A percentile compares a stretch with the other conserved stretches of the same genome.
These are phyloP conservation scores for Pistacia vera DNA, from an alignment of 345 rosid species.

Conservation along the genomic window DNA sequence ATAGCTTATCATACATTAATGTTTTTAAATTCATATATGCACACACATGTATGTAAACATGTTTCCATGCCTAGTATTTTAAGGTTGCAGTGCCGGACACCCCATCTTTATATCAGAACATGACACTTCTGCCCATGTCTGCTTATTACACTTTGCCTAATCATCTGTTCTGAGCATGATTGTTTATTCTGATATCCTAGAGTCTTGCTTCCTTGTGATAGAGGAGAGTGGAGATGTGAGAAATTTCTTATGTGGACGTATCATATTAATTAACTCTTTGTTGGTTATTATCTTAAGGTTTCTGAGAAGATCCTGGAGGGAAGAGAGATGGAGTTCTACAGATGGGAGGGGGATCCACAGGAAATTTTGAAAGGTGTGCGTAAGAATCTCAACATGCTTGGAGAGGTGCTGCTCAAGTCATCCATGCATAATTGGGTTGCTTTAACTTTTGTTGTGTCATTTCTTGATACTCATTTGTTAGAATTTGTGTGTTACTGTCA, in stretches of 20 bases:
- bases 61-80: neutral
- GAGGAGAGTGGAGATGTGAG: neutral
- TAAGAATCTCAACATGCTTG: slow-evolving; percentile 79
- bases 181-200: neutral
- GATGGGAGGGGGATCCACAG: slow-evolving; percentile 64
- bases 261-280: neutral
- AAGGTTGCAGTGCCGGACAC: neutral
- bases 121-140: neutral
- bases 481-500: slow-evolving; percentile 6
- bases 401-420: slow-evolving; percentile 54
- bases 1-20: neutral
- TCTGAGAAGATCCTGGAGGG: slow-evolving; percentile 71
- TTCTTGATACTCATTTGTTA: slow-evolving; percentile 16
- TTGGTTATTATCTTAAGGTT: slow-evolving; percentile 47
- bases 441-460: slow-evolving; percentile 17
- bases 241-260: neutral
- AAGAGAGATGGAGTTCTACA: slow-evolving; percentile 66
- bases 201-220: neutral
- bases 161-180: neutral
- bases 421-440: slow-evolving; percentile 6
- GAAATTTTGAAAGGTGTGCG: slow-evolving; percentile 67
- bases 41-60: neutral
- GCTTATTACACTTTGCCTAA: neutral
- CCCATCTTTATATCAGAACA: neutral
- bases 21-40: too few relatives aligned